Conservation (phyloP, 2,329 filamentous ascomycete species). For the Zymoseptoria pseudotritici region DNA sequence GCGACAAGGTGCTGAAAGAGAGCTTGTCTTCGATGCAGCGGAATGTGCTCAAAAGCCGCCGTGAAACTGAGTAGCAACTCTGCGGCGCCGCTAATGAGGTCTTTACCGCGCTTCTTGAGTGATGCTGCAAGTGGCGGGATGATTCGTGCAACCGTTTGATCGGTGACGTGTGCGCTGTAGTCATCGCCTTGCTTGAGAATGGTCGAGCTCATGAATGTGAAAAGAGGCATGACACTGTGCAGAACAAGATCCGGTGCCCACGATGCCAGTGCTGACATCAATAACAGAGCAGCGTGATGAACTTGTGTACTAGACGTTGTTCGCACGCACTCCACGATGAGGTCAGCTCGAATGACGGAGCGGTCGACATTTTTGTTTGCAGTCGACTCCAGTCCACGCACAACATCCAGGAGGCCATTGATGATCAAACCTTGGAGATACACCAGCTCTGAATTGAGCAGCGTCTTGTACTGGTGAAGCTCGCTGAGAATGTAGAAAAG, state of each 20-base stretch:
- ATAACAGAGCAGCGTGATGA: conserved; percentile 80
- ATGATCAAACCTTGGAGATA: conserved; percentile 84
- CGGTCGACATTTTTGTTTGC: conserved; percentile 54
- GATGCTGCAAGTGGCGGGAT: conserved; percentile 86
- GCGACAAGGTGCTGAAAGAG: conserved; percentile 80
- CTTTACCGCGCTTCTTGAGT: conserved; percentile 68
- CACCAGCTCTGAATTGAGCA: conserved; percentile 77
- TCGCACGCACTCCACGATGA: conserved; percentile 90
- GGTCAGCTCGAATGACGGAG: conserved; percentile 74
- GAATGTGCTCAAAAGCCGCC: conserved; percentile 92
- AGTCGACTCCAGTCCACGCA: conserved; percentile 60
- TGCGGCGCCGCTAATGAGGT: conserved; percentile 72
- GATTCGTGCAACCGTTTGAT: conserved; percentile 86
- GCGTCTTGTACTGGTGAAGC: conserved; percentile 73
- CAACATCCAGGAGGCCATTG: conserved; percentile 72
- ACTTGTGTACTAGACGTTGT: conserved; percentile 87
- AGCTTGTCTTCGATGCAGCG: conserved; percentile 71
- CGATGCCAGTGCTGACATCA: conserved; percentile 79
- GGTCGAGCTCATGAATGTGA: conserved; percentile 94
- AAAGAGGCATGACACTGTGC: conserved; percentile 98
- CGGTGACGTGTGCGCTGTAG: conserved; percentile 92
- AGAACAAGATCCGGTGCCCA: conserved; percentile 85
- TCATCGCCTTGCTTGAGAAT: conserved; percentile 90
- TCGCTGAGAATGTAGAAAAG: conserved; percentile 82
- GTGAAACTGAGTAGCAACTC: conserved; percentile 94